Base-by-base conservation (phyloP, 2,329 filamentous ascomycete species). In the Sporothrix curviconia region DNA sequence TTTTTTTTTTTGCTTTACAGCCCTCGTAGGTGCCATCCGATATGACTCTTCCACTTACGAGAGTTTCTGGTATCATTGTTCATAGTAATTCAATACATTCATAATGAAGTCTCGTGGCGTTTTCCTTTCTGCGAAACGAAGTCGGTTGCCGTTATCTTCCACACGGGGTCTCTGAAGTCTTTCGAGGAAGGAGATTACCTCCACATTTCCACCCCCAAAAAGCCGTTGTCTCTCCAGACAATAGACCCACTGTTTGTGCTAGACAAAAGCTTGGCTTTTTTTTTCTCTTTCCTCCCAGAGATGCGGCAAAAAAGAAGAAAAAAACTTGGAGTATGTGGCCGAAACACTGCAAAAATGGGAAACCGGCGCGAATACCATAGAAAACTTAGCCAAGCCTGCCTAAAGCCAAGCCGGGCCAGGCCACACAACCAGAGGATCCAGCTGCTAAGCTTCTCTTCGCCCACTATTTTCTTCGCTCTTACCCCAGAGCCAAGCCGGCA, bases 401-500 rank as follows among this genome's bases (percentile, higher is more conserved):
- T 28, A 46, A 12, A 11, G 32, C 32, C 32, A 37, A 12, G 47
- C 17, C 32, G 30, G 14, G 17, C 32, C 32, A 46, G 14, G 28
- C 28, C 30, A n/a, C 44, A 34, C 22, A 14, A 5, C 11, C 2
- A 37, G n/a, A n/a, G n/a, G n/a, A n/a, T n/a, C n/a, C n/a, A n/a
- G n/a, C n/a, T 43, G 39, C 51, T 25, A 44, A 34, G 39, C 51
- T 54, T 34, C 30, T 54, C 4, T n/a, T 6, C 12, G 22, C 50
- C 50, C 50, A 32, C 22, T 32, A 15, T 55, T 17, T 4, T 34
- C 43, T 2, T 15, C 43, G 15, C 4, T 24, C 50, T 24, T 49
- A 40, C 54, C 54, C 52, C 54, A 49, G 54, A 56, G 54, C 54
- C 54, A 56, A 56, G 54, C 22, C 54, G 54, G 54, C 12, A 49